These are phyloP conservation scores for Medicago arabica DNA, from an alignment of 306 rosid species.

Conservation along the genomic window DNA sequence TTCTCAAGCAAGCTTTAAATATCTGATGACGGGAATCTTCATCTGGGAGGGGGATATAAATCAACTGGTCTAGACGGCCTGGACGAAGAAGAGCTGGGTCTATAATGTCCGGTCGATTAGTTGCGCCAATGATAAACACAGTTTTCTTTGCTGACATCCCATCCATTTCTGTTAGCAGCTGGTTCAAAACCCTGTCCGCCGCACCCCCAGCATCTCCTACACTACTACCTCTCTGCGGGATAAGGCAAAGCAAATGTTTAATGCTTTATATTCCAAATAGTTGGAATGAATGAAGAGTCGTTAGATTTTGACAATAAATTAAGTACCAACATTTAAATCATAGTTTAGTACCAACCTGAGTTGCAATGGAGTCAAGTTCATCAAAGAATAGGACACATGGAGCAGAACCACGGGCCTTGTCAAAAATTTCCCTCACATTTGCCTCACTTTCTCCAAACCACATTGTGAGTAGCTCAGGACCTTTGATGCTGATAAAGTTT, in stretches of 20 bases:
- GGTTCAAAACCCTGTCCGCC: constrained; percentile 96
- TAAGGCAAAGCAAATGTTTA: constrained; percentile 39
- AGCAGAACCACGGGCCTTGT: constrained; percentile 99
- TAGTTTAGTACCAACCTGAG: constrained; percentile 70
- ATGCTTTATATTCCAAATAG: neutral
- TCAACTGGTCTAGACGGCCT: constrained; percentile 96
- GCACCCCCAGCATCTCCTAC: constrained; percentile 99
- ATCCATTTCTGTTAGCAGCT: constrained; percentile 96
- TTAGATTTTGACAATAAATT: constrained; percentile 2
- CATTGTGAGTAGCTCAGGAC: constrained; percentile 98
- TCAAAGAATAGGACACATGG: constrained; percentile 99
- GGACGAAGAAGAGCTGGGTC: constrained; percentile 98
- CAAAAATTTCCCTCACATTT: constrained; percentile 95
- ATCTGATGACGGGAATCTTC: constrained; percentile 90
- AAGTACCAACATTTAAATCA: constrained; percentile 5
- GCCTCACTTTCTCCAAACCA: constrained; percentile 99
- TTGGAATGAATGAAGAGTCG: constrained; percentile 27
- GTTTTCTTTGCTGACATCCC: constrained; percentile 99
- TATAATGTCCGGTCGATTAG: constrained; percentile 95
- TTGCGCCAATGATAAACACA: constrained; percentile 95
- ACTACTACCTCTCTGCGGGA: constrained; percentile 88
- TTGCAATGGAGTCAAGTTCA: constrained; percentile 97
- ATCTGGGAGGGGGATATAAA: constrained; percentile 96
- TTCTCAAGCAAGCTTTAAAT: constrained; percentile 92
- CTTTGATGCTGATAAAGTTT: constrained; percentile 95